These are phyloP conservation scores for Hordeum marinum DNA, from an alignment of 176 grass and related monocot species.

Conservation along the genomic window DNA sequence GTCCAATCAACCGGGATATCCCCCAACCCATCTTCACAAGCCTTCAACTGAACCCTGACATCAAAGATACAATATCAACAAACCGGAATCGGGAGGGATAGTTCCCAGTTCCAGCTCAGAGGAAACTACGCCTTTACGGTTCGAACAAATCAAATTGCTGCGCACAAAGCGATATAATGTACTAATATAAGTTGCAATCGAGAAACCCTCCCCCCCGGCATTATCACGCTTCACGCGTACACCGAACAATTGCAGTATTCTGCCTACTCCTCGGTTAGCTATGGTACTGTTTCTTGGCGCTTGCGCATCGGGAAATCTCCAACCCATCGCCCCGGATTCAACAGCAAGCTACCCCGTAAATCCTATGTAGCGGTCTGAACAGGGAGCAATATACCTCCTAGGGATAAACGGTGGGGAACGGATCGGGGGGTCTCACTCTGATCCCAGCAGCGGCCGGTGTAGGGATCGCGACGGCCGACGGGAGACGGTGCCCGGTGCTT, in stretches of 20 bases:
- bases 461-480: background rate
- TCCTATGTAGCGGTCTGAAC: background rate
- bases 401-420: background rate
- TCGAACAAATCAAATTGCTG: background rate
- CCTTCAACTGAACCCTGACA: constrained; percentile 30
- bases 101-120: background rate
- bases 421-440: background rate
- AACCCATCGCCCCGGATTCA: background rate
- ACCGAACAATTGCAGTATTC: background rate
- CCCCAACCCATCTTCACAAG: constrained; percentile 48
- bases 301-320: background rate
- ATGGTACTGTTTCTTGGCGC: background rate
- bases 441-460: background rate
- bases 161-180: no score
- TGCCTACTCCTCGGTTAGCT: background rate
- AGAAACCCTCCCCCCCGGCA: no score
- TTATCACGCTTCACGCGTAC: background rate
- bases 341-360: background rate
- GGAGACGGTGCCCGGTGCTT: background rate
- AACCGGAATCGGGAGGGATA: background rate
- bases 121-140: background rate
- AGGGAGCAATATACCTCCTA: background rate
- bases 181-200: no score
- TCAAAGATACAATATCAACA: constrained; percentile 18
- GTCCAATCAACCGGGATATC: constrained; percentile 73